Evolutionary conservation across 179 eudicot species (phyloP).

Genomic region (Sideroxylon spinosum): DNA sequence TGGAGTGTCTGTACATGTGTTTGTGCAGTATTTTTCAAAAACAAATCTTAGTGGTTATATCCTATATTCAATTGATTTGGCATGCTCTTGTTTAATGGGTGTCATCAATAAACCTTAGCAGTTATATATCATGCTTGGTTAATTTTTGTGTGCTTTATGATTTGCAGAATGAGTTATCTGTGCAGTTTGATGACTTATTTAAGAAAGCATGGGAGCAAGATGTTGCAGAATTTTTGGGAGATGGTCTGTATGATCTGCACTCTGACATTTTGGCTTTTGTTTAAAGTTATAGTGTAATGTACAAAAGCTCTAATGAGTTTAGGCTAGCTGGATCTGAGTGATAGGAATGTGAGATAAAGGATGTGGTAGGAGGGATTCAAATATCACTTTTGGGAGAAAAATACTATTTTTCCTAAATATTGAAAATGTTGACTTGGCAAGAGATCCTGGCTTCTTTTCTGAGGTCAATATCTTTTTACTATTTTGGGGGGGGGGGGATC

Average conservation of each 20-base stretch:
- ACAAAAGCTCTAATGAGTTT: not conserved
- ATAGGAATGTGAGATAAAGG: not conserved
- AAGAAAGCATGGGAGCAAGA: slow-evolving; percentile 95
- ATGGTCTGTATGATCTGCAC: slow-evolving; percentile 42
- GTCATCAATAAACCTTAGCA: not conserved
- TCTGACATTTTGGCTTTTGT: not conserved
- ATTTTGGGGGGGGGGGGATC: too few relatives aligned
- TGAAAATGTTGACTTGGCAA: not conserved
- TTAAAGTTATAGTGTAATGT: not conserved
- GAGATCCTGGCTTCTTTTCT: not conserved
- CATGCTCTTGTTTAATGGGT: not conserved
- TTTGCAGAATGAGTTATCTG: slow-evolving; percentile 62
- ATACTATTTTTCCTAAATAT: not conserved
- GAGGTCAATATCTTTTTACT: not conserved
- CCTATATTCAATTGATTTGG: not conserved
- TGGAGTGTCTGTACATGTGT: not conserved
- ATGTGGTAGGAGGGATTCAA: not conserved
- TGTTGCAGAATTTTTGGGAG: slow-evolving; percentile 35
- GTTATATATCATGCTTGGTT: slow-evolving; percentile 7
- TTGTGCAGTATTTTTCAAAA: slow-evolving; percentile 6
- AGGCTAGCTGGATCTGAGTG: not conserved
- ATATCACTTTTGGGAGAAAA: not conserved
- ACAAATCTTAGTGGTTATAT: not conserved
- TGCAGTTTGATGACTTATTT: slow-evolving; percentile 90
- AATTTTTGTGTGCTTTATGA: slow-evolving; percentile 1